Evolutionary conservation across 2,329 filamentous ascomycete species (phyloP).

Genomic region (Malbranchea cinnamomea): DNA sequence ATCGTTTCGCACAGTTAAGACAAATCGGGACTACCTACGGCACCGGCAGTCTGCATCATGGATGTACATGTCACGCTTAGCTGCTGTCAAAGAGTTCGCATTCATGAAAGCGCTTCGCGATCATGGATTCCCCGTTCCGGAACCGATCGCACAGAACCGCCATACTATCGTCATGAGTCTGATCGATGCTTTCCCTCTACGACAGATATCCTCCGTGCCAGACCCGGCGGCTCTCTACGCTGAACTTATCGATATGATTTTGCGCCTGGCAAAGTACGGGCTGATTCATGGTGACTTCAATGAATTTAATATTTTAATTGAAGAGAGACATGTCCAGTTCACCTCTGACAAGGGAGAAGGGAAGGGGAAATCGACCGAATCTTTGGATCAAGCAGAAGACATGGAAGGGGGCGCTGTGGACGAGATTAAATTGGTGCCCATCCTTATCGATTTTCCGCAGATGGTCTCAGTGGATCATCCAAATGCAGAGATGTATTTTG

Average conservation of each 20-base stretch:
- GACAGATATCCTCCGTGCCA: conserved; percentile 72
- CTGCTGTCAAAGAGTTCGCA: conserved; percentile 84
- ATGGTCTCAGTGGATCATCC: conserved; percentile 91
- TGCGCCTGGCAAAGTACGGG: conserved; percentile 69
- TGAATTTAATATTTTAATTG: conserved; percentile 93
- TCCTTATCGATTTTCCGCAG: conserved; percentile 95
- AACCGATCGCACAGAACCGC: conserved; percentile 74
- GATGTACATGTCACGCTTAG: conserved; percentile 95
- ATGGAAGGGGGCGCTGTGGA: conserved; percentile 15
- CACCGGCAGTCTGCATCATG: conserved; percentile 69
- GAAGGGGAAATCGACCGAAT: conserved; percentile 26
- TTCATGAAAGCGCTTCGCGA: conserved; percentile 80
- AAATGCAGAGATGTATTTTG: conserved; percentile 95
- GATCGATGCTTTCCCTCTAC: conserved; percentile 79
- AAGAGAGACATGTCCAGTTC: conserved; percentile 17
- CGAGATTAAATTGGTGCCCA: conserved; percentile 49
- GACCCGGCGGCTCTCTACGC: conserved; percentile 76
- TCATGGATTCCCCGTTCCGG: conserved; percentile 79
- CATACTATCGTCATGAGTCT: conserved; percentile 96
- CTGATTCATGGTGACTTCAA: conserved; percentile 98
- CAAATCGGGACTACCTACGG: conserved; percentile 87
- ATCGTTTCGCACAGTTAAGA: conserved; percentile 90
- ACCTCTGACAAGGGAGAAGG: conserved; percentile 21
- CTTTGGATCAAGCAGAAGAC: conserved; percentile 14
- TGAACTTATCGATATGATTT: conserved; percentile 76